Base-by-base conservation (phyloP, 441 rosid species). In the Macaranga tanarius region DNA sequence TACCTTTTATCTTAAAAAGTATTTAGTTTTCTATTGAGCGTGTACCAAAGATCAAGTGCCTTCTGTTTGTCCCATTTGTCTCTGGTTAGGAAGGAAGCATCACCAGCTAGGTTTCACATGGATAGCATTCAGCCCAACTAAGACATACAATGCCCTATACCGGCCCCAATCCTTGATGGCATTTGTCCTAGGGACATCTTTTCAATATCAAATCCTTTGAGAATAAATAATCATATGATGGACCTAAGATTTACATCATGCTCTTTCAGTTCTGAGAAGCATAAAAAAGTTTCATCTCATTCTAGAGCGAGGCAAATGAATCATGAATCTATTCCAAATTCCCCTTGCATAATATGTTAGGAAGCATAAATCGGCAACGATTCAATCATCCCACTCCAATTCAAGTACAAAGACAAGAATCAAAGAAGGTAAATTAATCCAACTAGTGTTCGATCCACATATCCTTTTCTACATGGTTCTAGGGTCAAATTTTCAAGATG, bases 61-160 rank as follows among this genome's bases (percentile, higher is more conserved):
- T 65, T 65, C 34, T 47, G 68, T 23, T 65, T 45, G 68, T 65
- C 68, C 47, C n/a, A 45, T 63, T 60, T 40, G 48, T n/a, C 28
- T 40, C 17, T 26, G 45, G 12, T 61, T 31, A 5, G 65, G 45
- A 31, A 34, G 45, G 22, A 23, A 28, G 65, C 65, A 31, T 31
- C 44, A 28, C 31, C 45, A 28, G 44, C 64, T 1, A 3, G 42
- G 44, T 15, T 28, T 60, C 62, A 56, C 60, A 56, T 23, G 20
- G 57, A 20, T 1, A 52, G 23, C 23, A 54, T 54, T 5, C 60
- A 56, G 17, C 62, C 34, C 40, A 26, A 26, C 62, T 11, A 12
- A 59, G 10, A 22, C 61, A 10, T 10, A 4, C 28, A 56, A 56
- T 31, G 61, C 15, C 61, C 17, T 19, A 17, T 19, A 8, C 3